phyloP scores from a whole-genome alignment of 345 rosid species.

The Hevea brasiliensis region DNA sequence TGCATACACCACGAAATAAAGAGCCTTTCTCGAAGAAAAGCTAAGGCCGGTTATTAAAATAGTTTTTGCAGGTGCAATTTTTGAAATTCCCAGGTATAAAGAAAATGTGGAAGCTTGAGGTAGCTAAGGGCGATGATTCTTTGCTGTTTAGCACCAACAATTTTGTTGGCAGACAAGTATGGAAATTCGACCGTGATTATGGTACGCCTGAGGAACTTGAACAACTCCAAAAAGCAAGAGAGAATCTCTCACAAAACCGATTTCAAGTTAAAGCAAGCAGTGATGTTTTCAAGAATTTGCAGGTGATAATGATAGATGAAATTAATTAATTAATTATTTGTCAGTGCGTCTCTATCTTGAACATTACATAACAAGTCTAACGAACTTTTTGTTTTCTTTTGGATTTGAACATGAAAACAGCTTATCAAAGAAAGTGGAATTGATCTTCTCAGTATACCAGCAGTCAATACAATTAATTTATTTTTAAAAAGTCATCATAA shows the following conservation, averaged over 20 bases:
- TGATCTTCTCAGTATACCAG: background rate
- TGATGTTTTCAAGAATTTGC: constrained; percentile 17
- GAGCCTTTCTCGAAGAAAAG: no score
- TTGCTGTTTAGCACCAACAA: constrained; percentile 3
- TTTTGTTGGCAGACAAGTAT: constrained; percentile 9
- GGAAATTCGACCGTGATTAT: background rate
- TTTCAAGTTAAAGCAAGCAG: constrained; percentile 9
- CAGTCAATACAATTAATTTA: no score
- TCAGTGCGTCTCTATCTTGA: no score
- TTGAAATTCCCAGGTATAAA: no score
- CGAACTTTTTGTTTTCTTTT: no score
- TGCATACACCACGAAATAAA: no score
- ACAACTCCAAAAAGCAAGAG: constrained; percentile 5
- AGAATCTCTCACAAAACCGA: background rate
- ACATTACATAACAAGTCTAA: background rate
- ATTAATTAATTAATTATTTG: background rate
- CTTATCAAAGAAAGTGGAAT: constrained; percentile 20
- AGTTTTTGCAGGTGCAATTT: no score
- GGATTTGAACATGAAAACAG: background rate
- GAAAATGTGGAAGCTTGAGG: constrained; percentile 16
- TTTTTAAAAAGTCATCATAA: constrained; percentile 1
- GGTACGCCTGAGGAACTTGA: background rate
- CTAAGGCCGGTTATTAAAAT: no score
- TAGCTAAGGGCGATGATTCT: background rate
- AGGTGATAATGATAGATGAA: background rate